A percentile compares a stretch with the other conserved stretches of the same genome.
phyloP scores from a whole-genome alignment of 345 rosid species.

The Salix udensis region DNA sequence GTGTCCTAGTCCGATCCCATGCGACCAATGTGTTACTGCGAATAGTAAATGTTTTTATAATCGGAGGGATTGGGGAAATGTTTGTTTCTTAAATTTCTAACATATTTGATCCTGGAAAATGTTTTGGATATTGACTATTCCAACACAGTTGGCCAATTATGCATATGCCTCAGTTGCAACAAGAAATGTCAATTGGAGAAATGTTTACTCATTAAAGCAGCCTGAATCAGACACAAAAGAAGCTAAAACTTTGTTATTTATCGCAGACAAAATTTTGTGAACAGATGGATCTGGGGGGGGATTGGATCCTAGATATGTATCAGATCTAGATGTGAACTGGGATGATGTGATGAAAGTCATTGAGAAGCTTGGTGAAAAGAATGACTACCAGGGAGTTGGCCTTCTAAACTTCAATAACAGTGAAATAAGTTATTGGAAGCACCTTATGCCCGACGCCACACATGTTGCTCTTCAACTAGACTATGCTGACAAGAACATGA shows the following conservation, averaged over 20 bases:
- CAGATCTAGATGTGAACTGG: conserved; percentile 23
- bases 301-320: conserved; percentile 21
- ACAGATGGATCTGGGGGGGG: conserved; percentile 40
- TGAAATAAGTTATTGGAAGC: conserved; percentile 24
- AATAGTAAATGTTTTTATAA: too few species aligned
- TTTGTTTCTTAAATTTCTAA: not conserved
- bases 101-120: not conserved
- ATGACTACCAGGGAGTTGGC: conserved; percentile 20
- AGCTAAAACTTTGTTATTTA: not conserved
- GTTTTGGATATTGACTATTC: not conserved
- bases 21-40: not conserved
- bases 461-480: conserved; percentile 14
- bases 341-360: conserved; percentile 16
- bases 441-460: conserved; percentile 12
- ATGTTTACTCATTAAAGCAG: not conserved
- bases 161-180: not conserved
- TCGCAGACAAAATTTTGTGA: conserved; percentile 15
- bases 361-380: conserved; percentile 5
- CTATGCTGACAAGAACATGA: conserved; percentile 15
- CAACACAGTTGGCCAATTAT: not conserved
- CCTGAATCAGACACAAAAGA: not conserved
- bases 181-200: not conserved
- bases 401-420: conserved; percentile 25
- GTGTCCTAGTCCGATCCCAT: not conserved
- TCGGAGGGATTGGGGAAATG: not conserved